These are phyloP conservation scores for Cyberlindnera mississippiensis DNA, from an alignment of 805 yeast species.

Conservation along the genomic window DNA sequence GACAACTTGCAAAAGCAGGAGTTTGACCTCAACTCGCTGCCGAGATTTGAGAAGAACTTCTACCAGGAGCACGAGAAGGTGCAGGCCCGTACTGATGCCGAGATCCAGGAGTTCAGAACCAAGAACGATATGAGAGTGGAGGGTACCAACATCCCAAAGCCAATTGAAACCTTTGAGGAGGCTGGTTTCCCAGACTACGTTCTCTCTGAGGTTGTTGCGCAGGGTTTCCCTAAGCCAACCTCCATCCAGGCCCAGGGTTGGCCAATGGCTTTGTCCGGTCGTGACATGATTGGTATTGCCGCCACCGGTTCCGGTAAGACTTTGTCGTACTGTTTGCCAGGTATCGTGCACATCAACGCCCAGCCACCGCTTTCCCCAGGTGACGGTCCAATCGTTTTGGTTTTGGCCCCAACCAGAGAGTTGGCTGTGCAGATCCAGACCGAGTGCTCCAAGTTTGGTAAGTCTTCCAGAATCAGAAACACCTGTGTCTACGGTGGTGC, in stretches of 20 bases:
- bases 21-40: slow-evolving; percentile 75
- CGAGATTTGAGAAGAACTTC: slow-evolving; percentile 92
- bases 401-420: slow-evolving; percentile 98
- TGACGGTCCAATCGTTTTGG: slow-evolving; percentile 96
- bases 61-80: slow-evolving; percentile 84
- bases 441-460: slow-evolving; percentile 94
- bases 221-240: slow-evolving; percentile 93
- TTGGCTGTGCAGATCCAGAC: slow-evolving; percentile 95
- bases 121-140: slow-evolving; percentile 79
- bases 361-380: slow-evolving; percentile 92
- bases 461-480: slow-evolving; percentile 89
- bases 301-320: slow-evolving; percentile 99
- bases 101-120: slow-evolving; percentile 71
- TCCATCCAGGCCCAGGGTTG: slow-evolving; percentile 99
- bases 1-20: slow-evolving; percentile 63
- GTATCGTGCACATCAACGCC: slow-evolving; percentile 96
- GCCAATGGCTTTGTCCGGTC: slow-evolving; percentile 99
- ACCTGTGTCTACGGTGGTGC: slow-evolving; percentile 99
- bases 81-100: slow-evolving; percentile 66
- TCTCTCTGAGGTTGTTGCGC: slow-evolving; percentile 78
- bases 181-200: slow-evolving; percentile 98
- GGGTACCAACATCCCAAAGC: slow-evolving; percentile 90
- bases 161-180: slow-evolving; percentile 88
- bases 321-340: slow-evolving; percentile 92
- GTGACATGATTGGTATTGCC: slow-evolving; percentile 99